Evolutionary conservation across 139 green algal genomes (phyloP).

Genomic region (Marvania coccoides): DNA sequence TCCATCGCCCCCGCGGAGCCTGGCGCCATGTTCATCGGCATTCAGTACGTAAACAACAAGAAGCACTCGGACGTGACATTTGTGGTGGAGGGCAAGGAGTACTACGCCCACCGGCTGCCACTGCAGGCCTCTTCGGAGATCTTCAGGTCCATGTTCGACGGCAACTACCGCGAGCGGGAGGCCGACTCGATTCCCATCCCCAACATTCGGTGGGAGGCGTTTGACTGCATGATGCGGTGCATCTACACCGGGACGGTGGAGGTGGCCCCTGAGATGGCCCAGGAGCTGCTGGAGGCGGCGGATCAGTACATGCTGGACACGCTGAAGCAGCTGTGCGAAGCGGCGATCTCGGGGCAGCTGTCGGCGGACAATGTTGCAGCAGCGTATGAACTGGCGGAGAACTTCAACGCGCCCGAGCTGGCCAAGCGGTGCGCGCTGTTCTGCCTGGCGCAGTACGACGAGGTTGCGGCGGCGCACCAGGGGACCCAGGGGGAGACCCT

Average conservation of each 20-base stretch:
- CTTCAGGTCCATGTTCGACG: conserved; percentile 93
- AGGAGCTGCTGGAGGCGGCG: conserved; percentile 62
- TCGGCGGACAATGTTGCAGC: conserved; percentile 66
- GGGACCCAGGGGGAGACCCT: not conserved
- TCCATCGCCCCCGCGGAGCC: conserved; percentile 20
- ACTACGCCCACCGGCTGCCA: conserved; percentile 87
- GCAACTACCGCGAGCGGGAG: conserved; percentile 75
- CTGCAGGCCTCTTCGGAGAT: conserved; percentile 82
- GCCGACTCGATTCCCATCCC: conserved; percentile 83
- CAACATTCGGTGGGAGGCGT: conserved; percentile 82
- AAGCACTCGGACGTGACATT: conserved; percentile 88
- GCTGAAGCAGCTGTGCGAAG: conserved; percentile 90
- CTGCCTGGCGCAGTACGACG: conserved; percentile 71
- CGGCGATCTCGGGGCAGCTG: conserved; percentile 63
- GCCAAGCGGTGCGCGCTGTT: conserved; percentile 78
- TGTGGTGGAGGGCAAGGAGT: conserved; percentile 81
- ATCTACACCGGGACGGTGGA: conserved; percentile 82
- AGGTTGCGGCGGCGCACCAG: conserved; percentile 27
- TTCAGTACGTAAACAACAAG: conserved; percentile 86
- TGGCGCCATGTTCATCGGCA: conserved; percentile 52
- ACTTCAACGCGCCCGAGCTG: conserved; percentile 73
- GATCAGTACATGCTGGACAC: conserved; percentile 96
- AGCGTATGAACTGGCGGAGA: conserved; percentile 76
- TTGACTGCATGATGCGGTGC: conserved; percentile 85
- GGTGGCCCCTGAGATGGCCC: conserved; percentile 52